Conservation (phyloP, 106 monocot genomes). For the Platanthera zijinensis region DNA sequence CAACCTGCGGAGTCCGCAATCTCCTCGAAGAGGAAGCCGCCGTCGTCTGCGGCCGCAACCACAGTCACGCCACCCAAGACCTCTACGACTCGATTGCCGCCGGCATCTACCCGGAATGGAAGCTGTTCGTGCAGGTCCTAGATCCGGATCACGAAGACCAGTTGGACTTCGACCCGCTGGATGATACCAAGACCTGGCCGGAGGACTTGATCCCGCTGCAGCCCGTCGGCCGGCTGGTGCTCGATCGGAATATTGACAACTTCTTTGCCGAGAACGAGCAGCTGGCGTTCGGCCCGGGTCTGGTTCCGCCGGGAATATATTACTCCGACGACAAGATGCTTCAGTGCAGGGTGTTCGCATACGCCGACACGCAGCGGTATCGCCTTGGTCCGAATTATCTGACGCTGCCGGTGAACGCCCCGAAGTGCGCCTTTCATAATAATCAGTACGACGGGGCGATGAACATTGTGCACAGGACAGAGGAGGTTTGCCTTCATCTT, state of each 20-base stretch:
- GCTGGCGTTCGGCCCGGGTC: slow-evolving; percentile 72
- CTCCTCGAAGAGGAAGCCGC: slow-evolving; percentile 64
- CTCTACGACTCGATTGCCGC: slow-evolving; percentile 79
- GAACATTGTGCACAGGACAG: slow-evolving; percentile 79
- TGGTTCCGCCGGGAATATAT: slow-evolving; percentile 75
- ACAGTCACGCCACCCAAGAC: slow-evolving; percentile 87
- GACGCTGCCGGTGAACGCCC: slow-evolving; percentile 75
- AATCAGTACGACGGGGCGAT: slow-evolving; percentile 78
- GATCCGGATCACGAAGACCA: slow-evolving; percentile 63
- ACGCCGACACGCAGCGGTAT: slow-evolving; percentile 80
- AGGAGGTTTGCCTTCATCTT: slow-evolving; percentile 39
- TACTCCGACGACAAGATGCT: slow-evolving; percentile 93
- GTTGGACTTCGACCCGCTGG: slow-evolving; percentile 81
- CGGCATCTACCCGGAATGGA: slow-evolving; percentile 86
- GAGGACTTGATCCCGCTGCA: slow-evolving; percentile 73
- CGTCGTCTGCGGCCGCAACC: slow-evolving; percentile 50
- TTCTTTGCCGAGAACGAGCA: slow-evolving; percentile 85
- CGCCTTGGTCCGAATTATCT: slow-evolving; percentile 81
- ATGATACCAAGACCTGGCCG: slow-evolving; percentile 94
- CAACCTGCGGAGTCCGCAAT: slow-evolving; percentile 60
- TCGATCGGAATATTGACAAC: slow-evolving; percentile 83
- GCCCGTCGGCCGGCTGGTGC: slow-evolving; percentile 70
- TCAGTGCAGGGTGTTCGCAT: slow-evolving; percentile 65
- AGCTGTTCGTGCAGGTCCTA: slow-evolving; percentile 69
- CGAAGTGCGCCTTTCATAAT: slow-evolving; percentile 70